Base-by-base conservation (phyloP, 805 yeast species). In the Sugiyamaella lignohabitans region DNA sequence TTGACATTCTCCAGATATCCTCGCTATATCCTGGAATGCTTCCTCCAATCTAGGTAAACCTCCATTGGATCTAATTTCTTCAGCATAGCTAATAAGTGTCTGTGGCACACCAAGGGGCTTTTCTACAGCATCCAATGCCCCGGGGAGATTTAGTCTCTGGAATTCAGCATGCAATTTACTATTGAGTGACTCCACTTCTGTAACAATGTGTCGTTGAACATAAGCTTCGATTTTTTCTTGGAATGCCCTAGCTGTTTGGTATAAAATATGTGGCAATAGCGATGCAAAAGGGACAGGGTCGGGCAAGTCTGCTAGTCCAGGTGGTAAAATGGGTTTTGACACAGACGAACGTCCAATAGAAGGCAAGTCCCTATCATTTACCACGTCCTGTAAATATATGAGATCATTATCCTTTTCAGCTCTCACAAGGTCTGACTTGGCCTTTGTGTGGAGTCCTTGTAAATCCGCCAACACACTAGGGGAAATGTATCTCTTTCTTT, bases 371-470 rank as follows among this genome's bases (percentile, higher is more conserved):
- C 70, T 66, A 0, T 58, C 48, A 5, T 53, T 24, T 0, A 95
- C 94, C 0, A 87, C 79, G 1, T 69, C 65, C 48, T 84, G 81
- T 35, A 85, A 64, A 61, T 87, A 86, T 4, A 89, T 80, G 55
- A 87, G 68, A 57, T 87, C 89, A 59, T 88, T 88, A 53, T 88
- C 96, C 53, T 80, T 74, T 53, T 84, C 87, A 0, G 89, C 78
- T 2, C 74, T 68, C 16, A 69, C 64, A 6, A 82, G 57, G 1
- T 73, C 69, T 1, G 69, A 71, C 6, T 64, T 59, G 1, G 84
- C 68, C 2, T 72, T 70, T 2, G 62, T 60, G 1, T 61, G 53
- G 17, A 89, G 70, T 0, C 80, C 79, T 16, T 64, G 55, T 6
- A 80, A 62, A 57, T 82, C 87, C 4, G 72, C 75, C 4, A 72